phyloP scores from a whole-genome alignment of 345 rosid species.

The Eutrema japonicum region DNA sequence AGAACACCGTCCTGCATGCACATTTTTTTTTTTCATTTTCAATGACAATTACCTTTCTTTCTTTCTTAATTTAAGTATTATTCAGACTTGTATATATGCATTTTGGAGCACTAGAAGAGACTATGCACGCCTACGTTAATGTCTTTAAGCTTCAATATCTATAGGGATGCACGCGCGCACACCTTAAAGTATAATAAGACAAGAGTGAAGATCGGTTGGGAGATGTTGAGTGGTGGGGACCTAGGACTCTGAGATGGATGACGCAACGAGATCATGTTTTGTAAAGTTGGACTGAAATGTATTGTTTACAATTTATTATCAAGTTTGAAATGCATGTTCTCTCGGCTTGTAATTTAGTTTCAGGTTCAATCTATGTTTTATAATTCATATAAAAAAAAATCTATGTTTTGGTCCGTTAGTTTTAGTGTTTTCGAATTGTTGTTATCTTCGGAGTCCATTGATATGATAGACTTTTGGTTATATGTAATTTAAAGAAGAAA shows the following conservation, averaged over 20 bases:
- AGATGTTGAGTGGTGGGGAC: constrained; percentile 41
- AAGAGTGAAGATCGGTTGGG: constrained; percentile 14
- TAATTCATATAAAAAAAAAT: background rate
- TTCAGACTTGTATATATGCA: background rate
- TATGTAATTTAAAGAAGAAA: background rate
- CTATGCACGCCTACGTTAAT: constrained; percentile 35
- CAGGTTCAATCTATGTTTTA: background rate
- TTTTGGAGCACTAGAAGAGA: constrained; percentile 27
- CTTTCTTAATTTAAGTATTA: no score
- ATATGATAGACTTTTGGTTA: constrained; percentile 13
- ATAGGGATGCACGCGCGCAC: constrained; percentile 27
- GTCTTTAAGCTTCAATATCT: constrained; percentile 9
- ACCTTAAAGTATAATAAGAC: constrained; percentile 20
- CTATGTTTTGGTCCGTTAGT: background rate
- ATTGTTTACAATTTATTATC: constrained; percentile 10
- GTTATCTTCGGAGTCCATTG: background rate
- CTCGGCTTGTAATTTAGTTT: background rate
- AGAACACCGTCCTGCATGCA: constrained; percentile 86
- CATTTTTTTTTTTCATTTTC: background rate
- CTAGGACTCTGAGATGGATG: constrained; percentile 15
- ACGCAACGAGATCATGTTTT: constrained; percentile 29
- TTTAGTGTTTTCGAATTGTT: background rate
- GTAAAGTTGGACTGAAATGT: constrained; percentile 29
- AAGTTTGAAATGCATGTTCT: constrained; percentile 7
- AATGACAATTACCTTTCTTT: background rate